phyloP scores from a whole-genome alignment of 768 basidiomycete genomes.

The Pisolithus microcarpus region DNA sequence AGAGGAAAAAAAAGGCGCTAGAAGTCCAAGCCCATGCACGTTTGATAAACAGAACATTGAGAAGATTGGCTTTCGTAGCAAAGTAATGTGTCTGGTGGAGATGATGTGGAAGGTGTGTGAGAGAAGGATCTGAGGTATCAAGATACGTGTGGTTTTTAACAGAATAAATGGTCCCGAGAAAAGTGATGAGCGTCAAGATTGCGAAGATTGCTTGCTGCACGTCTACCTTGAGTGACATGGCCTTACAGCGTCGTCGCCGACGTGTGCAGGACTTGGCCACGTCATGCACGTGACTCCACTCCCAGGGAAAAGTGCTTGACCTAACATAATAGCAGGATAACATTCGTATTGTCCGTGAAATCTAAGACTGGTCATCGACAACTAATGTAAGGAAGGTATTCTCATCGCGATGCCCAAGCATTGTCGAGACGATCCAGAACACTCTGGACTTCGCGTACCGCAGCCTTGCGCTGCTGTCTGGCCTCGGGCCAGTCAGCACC shows the following conservation, averaged over 20 bases:
- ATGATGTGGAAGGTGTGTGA: constrained; percentile 64
- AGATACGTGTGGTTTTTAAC: constrained; percentile 61
- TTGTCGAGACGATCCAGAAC: constrained; percentile 75
- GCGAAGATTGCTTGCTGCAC: constrained; percentile 30
- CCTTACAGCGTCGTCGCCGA: background rate
- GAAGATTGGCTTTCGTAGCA: constrained; percentile 69
- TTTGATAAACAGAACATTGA: constrained; percentile 89
- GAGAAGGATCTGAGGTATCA: constrained; percentile 74
- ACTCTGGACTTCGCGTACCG: constrained; percentile 78
- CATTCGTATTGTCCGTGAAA: background rate
- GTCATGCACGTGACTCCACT: background rate
- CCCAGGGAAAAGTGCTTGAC: too few species aligned
- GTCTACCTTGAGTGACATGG: constrained; percentile 16
- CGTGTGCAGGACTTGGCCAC: background rate
- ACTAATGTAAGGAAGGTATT: background rate
- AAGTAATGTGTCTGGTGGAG: constrained; percentile 61
- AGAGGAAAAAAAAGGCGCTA: constrained; percentile 51
- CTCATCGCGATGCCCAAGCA: constrained; percentile 43
- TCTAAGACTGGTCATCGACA: background rate
- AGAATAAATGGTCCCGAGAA: constrained; percentile 61
- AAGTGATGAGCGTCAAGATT: constrained; percentile 39
- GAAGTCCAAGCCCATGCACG: constrained; percentile 89
- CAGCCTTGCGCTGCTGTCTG: constrained; percentile 73
- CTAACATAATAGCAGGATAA: background rate
- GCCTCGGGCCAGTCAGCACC: constrained; percentile 75